Evolutionary conservation across 176 grass and related monocot species (phyloP).

Genomic region (Luzula sylvatica): DNA sequence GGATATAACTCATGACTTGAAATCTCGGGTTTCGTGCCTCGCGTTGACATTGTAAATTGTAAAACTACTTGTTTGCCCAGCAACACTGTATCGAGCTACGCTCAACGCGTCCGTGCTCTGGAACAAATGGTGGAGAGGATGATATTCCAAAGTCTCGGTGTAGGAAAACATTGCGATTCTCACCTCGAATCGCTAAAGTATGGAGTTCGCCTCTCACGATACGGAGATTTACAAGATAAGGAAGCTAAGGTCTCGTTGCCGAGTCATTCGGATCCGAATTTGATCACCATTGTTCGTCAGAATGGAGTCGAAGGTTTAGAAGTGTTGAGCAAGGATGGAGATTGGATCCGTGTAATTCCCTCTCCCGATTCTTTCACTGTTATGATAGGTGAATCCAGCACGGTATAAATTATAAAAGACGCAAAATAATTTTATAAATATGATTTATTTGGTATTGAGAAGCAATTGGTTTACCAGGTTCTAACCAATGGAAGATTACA

Average conservation of each 20-base stretch:
- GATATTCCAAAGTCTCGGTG: constrained; percentile 24
- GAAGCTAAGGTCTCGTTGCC: constrained; percentile 17
- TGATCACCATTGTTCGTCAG: constrained; percentile 26
- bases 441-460: too few species aligned
- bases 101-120: constrained; percentile 3
- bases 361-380: constrained; percentile 21
- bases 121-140: constrained; percentile 27
- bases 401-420: background rate
- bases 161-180: constrained; percentile 17
- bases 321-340: constrained; percentile 18
- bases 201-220: constrained; percentile 8
- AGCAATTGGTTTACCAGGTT: background rate
- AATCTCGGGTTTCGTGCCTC: too few species aligned
- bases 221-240: constrained; percentile 10
- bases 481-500: constrained; percentile 29
- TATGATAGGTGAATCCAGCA: constrained; percentile 17
- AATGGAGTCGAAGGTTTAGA: constrained; percentile 20
- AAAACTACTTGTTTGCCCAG: background rate
- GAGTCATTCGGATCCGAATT: constrained; percentile 10
- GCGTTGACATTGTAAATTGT: too few species aligned
- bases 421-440: too few species aligned
- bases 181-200: constrained; percentile 21
- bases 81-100: constrained; percentile 14
- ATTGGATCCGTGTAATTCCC: constrained; percentile 16
- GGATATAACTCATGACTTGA: too few species aligned